A percentile compares a stretch with the other conserved stretches of the same genome.
phyloP scores from a whole-genome alignment of 345 rosid genomes.

The Rhizophora mangle region DNA sequence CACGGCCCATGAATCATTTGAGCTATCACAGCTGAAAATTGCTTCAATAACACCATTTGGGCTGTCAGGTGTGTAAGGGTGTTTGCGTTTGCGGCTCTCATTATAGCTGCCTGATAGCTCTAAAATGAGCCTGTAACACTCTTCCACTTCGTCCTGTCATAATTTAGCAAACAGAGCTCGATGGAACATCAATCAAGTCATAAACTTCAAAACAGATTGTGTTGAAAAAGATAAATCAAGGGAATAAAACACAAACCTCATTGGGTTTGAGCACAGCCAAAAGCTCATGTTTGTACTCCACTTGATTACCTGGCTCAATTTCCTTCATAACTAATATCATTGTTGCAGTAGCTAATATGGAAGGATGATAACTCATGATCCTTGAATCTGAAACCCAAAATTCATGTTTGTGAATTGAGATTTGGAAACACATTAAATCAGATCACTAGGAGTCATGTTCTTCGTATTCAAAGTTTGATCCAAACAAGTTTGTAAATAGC shows the following conservation, averaged over 20 bases:
- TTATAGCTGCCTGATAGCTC: slow-evolving; percentile 40
- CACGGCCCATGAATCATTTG: slow-evolving; percentile 52
- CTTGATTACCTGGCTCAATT: slow-evolving; percentile 45
- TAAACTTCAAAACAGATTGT: slow-evolving; percentile 2
- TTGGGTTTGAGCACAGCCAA: slow-evolving; percentile 48
- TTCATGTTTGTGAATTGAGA: slow-evolving; percentile 12
- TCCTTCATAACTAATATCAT: slow-evolving; percentile 64
- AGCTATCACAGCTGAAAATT: slow-evolving; percentile 62
- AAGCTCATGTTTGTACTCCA: slow-evolving; percentile 56
- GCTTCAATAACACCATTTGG: slow-evolving; percentile 58
- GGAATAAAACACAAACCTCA: slow-evolving; percentile 46
- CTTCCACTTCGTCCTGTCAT: slow-evolving; percentile 54
- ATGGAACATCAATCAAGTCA: neutral
- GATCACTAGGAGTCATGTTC: neutral
- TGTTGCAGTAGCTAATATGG: slow-evolving; percentile 67
- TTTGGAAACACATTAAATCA: slow-evolving; percentile 6
- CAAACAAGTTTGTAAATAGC: neutral
- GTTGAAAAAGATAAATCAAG: slow-evolving; percentile 10
- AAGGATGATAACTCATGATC: slow-evolving; percentile 56
- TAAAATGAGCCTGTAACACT: slow-evolving; percentile 57
- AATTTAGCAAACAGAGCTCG: slow-evolving; percentile 5
- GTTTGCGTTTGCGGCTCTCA: slow-evolving; percentile 47
- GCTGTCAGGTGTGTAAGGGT: slow-evolving; percentile 37
- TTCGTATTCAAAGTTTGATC: neutral
- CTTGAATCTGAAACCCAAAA: slow-evolving; percentile 63